Evolutionary conservation across 2,329 filamentous ascomycete genomes (phyloP), one percentile per base, ranked within the genome.

Genomic region (Blumeriella jaapii): DNA sequence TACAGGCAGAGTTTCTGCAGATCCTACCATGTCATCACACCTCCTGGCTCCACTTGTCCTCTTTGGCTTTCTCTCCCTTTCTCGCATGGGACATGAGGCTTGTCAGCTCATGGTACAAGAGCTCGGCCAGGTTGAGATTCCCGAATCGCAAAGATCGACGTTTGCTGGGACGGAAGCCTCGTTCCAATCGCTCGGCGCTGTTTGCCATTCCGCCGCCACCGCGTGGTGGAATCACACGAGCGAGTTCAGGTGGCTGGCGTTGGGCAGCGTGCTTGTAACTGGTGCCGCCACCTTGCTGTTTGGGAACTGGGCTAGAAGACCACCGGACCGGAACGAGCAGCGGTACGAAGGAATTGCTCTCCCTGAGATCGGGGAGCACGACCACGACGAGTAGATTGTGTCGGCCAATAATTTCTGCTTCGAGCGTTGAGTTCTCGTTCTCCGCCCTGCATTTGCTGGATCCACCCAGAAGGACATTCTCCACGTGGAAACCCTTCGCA

Each of bases 81-180:
- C 60, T 13, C 57, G 59, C 11, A 51, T 62, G 30, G 59, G 59
- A 8, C 57, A 59, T 22, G 59, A 58, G 56, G 50, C 58, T 27
- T 59, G 55, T 44, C 56, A 60, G 37, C 53, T 62, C 8, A 59
- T 56, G n/a, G 59, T 58, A 7, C 59, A 61, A 40, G 57, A 61
- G 34, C 46, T 62, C 44, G 71, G 42, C 47, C 60, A 47, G 49
- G 65, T 25, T 47, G 60, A 42, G 12, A 53, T 61, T 11, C 48
- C 53, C 4, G 43, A 32, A 14, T 45, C 50, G 2, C 49, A 56
- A 30, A 52, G 59, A n/a, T 58, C 59, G 2, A 57, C 54, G 38
- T 62, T 61, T 36, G 59, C 58, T 2, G 60, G 60, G 7, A 57
- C 58, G 13, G 60, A 62, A 42, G 54, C 54, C 38, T 53, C 55